Base-by-base conservation (phyloP, 2,329 filamentous ascomycete species). In the Apiospora sp. region DNA sequence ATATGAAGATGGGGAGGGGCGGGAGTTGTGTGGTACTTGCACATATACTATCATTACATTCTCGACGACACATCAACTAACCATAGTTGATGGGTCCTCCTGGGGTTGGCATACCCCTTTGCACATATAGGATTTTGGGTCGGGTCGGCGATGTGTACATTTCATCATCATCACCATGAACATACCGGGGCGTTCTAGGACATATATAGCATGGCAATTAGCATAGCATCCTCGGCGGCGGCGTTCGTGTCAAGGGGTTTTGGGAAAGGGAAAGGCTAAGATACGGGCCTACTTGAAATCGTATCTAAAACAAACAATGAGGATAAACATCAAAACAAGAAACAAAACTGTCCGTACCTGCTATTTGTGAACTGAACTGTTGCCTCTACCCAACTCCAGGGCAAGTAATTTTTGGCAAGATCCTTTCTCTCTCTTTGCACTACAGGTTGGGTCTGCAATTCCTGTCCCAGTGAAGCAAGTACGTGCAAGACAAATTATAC, bases 301-400 rank as follows among this genome's bases (percentile, higher is more conserved):
- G 41, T 46, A 46, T 49, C 67, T 37, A 69, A n/a, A 8, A 10
- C 37, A 41, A 41, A 49, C 67, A 58, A 68, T 51, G 61, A 58
- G 13, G 34, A 68, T 8, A 27, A 44, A 48, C 5, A 68, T 12
- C 19, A 30, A 19, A 48, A 14, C 67, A 58, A 54, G 8, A 44
- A 69, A 58, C 4, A 54, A 16, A 13, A 27, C 4, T 19, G 16
- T 14, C 13, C 24, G 14, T 54, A 5, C 14, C 19, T 12, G 48
- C n/a, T 13, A 19, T 34, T 3, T 16, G 51, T 58, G 51, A 19
- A 58, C 4, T n/a, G 46, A n/a, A n/a, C 0, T 10, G 2, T 48
- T 48, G 19, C 19, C 22, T 48, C 19, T n/a, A 2, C 19, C 6
- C 6, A 22, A 22, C 19, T 41, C 37, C 37, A 10, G 7, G 37